phyloP scores from a whole-genome alignment of 495 filamentous ascomycete genomes.

The Polyplosphaeria fusca region DNA sequence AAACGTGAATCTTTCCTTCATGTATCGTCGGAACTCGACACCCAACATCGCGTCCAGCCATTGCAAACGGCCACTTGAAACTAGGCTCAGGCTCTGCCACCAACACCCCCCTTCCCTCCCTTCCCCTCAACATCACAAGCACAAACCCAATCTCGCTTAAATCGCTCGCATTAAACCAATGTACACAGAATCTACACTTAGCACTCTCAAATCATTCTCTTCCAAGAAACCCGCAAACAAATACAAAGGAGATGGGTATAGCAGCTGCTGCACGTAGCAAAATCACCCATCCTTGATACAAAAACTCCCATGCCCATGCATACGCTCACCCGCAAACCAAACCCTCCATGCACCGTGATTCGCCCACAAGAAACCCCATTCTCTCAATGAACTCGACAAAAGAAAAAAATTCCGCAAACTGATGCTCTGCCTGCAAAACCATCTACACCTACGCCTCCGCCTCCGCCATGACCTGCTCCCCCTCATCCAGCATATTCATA shows the following conservation, averaged over 20 bases:
- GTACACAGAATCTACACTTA: too few relatives aligned
- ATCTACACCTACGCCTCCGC: slow-evolving; percentile 34
- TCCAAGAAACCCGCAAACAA: too few relatives aligned
- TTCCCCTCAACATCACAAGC: too few relatives aligned
- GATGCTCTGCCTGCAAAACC: background rate
- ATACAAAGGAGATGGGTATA: slow-evolving; percentile 8
- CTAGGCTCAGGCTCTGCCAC: too few relatives aligned
- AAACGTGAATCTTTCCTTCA: too few relatives aligned
- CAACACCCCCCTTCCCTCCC: too few relatives aligned
- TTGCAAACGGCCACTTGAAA: too few relatives aligned
- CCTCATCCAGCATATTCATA: slow-evolving; percentile 83
- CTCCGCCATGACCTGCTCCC: slow-evolving; percentile 85
- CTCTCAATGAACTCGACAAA: background rate
- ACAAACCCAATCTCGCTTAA: too few relatives aligned
- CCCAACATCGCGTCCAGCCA: too few relatives aligned
- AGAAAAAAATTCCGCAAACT: background rate
- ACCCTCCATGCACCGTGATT: background rate
- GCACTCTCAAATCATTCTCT: too few relatives aligned
- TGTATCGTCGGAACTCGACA: too few relatives aligned
- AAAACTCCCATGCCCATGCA: background rate
- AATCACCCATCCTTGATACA: background rate
- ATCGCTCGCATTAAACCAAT: too few relatives aligned
- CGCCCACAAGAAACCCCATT: background rate
- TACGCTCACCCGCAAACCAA: background rate
- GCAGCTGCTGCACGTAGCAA: background rate